These are phyloP conservation scores for Plasmodium relictum DNA, from an alignment of 169 alveolate genomes.

Conservation along the genomic window DNA sequence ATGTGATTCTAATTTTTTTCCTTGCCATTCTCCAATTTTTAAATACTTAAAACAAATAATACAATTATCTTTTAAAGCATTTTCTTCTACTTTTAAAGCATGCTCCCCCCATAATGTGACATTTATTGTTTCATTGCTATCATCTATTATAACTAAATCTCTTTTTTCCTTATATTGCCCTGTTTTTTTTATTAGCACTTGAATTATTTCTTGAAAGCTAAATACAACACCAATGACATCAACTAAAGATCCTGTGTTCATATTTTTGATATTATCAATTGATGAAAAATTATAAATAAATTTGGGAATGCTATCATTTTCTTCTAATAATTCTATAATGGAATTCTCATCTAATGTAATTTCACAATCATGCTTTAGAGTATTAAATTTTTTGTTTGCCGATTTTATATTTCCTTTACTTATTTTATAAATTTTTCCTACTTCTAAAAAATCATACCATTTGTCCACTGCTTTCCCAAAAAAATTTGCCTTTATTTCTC, in stretches of 20 bases:
- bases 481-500: slow-evolving; percentile 83
- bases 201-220: slow-evolving; percentile 31
- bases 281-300: slow-evolving; percentile 79
- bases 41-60: slow-evolving; percentile 73
- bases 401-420: slow-evolving; percentile 85
- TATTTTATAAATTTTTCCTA: slow-evolving; percentile 84
- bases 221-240: slow-evolving; percentile 84
- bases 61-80: slow-evolving; percentile 25
- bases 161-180: slow-evolving; percentile 82
- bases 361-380: slow-evolving; percentile 83
- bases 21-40: slow-evolving; percentile 86
- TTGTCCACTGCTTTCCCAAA: slow-evolving; percentile 88
- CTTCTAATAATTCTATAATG: slow-evolving; percentile 80
- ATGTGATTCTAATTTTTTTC: slow-evolving; percentile 82
- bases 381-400: slow-evolving; percentile 84
- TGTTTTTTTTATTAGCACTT: slow-evolving; percentile 65
- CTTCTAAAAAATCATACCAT: slow-evolving; percentile 85
- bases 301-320: slow-evolving; percentile 80
- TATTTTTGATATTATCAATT: slow-evolving; percentile 77
- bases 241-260: slow-evolving; percentile 78
- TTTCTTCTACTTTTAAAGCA: slow-evolving; percentile 54
- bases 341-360: slow-evolving; percentile 83
- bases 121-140: slow-evolving; percentile 79
- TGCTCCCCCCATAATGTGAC: slow-evolving; percentile 84
- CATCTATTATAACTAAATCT: slow-evolving; percentile 79